phyloP scores from a whole-genome alignment of 2,329 filamentous ascomycete species.

The Conoideocrella luteorostrata region DNA sequence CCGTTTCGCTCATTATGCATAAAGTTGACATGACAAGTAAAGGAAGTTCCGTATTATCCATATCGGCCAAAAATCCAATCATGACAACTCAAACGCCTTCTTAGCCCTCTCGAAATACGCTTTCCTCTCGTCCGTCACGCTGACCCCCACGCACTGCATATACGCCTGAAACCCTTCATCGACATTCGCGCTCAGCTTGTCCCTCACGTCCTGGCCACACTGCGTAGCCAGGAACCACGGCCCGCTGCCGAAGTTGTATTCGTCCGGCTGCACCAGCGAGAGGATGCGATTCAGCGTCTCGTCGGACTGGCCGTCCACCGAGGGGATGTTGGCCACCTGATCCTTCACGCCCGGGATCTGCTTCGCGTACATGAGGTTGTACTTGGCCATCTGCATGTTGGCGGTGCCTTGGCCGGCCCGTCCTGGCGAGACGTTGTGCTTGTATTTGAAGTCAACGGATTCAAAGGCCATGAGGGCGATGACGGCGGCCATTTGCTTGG shows the following conservation, averaged over 20 bases:
- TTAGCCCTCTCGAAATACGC: conserved; percentile 41
- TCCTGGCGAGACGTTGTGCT: conserved; percentile 54
- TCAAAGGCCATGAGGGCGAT: conserved; percentile 68
- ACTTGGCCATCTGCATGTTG: conserved; percentile 44
- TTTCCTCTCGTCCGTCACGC: conserved; percentile 23
- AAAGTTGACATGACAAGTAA: too few relatives aligned
- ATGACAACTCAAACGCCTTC: conserved; percentile 36
- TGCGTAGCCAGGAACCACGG: conserved; percentile 45
- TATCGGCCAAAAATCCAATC: too few relatives aligned
- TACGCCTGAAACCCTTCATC: conserved; percentile 39
- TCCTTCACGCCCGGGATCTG: conserved; percentile 31
- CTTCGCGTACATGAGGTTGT: conserved; percentile 42
- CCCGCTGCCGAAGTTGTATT: conserved; percentile 48
- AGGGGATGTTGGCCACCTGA: conserved; percentile 23
- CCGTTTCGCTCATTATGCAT: too few relatives aligned
- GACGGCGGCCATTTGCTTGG: conserved; percentile 61
- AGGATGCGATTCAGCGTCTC: conserved; percentile 34
- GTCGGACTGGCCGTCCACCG: conserved; percentile 20
- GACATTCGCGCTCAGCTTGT: conserved; percentile 26
- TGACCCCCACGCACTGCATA: conserved; percentile 41
- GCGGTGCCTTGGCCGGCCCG: conserved; percentile 63
- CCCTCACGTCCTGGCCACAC: conserved; percentile 29
- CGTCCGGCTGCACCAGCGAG: conserved; percentile 37
- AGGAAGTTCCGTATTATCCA: too few relatives aligned
- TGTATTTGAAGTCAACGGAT: conserved; percentile 62